A percentile compares a stretch with the other conserved stretches of the same genome.
Conservation (phyloP, 306 rosid species). For the Hippophae rhamnoides region DNA sequence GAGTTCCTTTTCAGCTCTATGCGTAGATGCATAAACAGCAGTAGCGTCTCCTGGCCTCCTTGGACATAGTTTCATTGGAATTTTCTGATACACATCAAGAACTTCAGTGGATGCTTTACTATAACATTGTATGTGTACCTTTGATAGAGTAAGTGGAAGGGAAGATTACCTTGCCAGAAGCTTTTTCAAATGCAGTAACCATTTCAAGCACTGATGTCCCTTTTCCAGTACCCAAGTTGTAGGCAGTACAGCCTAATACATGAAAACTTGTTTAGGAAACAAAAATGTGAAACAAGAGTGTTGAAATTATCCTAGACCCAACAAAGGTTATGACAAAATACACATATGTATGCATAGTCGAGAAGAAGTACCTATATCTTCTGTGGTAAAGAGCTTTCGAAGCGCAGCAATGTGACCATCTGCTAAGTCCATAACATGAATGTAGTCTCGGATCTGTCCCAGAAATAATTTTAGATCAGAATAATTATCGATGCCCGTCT, state of each 20-base stretch:
- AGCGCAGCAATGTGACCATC: slow-evolving; percentile 96
- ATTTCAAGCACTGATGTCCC: slow-evolving; percentile 93
- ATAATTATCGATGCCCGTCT: not conserved
- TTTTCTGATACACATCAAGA: slow-evolving; percentile 43
- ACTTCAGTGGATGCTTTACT: not conserved
- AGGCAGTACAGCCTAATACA: slow-evolving; percentile 71
- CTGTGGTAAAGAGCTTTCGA: slow-evolving; percentile 56
- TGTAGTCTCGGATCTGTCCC: slow-evolving; percentile 80
- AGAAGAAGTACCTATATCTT: slow-evolving; percentile 43
- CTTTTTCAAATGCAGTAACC: slow-evolving; percentile 84
- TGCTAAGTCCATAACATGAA: slow-evolving; percentile 97
- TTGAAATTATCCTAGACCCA: not conserved
- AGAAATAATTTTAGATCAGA: not conserved
- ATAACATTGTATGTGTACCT: not conserved
- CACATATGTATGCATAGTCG: too few relatives aligned
- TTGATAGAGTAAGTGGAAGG: not conserved
- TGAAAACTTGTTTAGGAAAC: slow-evolving; percentile 13
- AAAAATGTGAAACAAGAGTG: slow-evolving; percentile 1
- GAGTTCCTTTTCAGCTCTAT: slow-evolving; percentile 72
- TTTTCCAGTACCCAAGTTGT: slow-evolving; percentile 81
- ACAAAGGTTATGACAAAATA: too few relatives aligned
- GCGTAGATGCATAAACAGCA: slow-evolving; percentile 81
- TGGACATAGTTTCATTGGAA: slow-evolving; percentile 60
- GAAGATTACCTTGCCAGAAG: slow-evolving; percentile 55
- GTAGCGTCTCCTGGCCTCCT: slow-evolving; percentile 91